Evolutionary conservation across 306 rosid genomes (phyloP).

Genomic region (Citrullus colocynthis): DNA sequence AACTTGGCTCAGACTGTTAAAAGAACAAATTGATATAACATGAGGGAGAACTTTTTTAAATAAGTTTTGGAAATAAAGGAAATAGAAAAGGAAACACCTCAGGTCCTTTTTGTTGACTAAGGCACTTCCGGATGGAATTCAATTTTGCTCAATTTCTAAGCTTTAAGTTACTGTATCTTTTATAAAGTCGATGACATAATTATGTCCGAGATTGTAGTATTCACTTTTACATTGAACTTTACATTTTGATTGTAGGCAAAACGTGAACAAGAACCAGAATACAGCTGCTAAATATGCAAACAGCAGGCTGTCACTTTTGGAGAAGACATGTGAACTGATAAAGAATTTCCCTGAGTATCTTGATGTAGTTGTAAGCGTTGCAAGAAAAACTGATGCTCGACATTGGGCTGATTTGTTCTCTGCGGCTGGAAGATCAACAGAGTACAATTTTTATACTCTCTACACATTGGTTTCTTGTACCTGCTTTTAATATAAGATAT

Average conservation of each 20-base stretch:
- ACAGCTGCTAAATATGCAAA: constrained; percentile 32
- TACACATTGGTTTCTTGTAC: constrained; percentile 7
- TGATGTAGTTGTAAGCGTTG: constrained; percentile 96
- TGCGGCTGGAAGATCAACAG: constrained; percentile 95
- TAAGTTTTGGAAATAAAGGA: neutral
- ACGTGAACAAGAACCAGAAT: constrained; percentile 48
- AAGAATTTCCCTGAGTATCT: constrained; percentile 80
- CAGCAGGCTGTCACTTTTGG: constrained; percentile 55
- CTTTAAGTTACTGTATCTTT: neutral
- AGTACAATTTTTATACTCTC: constrained; percentile 28
- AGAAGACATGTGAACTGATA: constrained; percentile 87
- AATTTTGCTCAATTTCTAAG: neutral
- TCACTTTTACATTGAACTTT: neutral
- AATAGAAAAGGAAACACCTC: neutral
- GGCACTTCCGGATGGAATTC: neutral
- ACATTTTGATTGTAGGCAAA: constrained; percentile 43
- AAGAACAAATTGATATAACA: neutral
- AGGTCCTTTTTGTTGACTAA: neutral
- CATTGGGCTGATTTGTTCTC: constrained; percentile 97
- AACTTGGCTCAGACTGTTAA: no score
- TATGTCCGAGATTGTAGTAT: neutral
- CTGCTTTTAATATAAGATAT: constrained; percentile 3
- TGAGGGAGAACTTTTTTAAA: neutral
- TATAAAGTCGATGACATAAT: neutral
- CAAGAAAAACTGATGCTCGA: constrained; percentile 98